These are phyloP conservation scores for Petrea volubilis DNA, from an alignment of 257 asterid species.

Conservation along the genomic window DNA sequence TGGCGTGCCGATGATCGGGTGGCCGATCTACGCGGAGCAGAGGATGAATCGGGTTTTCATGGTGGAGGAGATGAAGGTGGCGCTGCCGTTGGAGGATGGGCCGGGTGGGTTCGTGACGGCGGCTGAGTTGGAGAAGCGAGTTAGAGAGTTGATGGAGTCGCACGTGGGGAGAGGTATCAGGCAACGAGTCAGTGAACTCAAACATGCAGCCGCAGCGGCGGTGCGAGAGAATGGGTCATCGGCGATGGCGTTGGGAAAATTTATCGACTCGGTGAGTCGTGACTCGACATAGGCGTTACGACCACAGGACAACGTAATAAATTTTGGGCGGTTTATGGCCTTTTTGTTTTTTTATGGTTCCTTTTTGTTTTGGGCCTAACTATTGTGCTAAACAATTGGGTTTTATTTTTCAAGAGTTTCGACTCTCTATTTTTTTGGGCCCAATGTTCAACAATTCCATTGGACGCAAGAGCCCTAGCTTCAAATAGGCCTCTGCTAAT, in stretches of 20 bases:
- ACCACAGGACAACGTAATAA: too few relatives aligned
- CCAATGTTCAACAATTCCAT: too few relatives aligned
- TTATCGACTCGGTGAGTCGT: conserved; percentile 10
- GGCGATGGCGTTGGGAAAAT: conserved; percentile 24
- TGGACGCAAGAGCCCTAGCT: too few relatives aligned
- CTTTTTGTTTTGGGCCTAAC: too few relatives aligned
- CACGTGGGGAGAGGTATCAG: conserved; percentile 29
- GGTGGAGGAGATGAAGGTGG: conserved; percentile 54
- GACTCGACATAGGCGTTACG: too few relatives aligned
- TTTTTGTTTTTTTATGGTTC: too few relatives aligned
- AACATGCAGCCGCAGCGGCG: conserved; percentile 28
- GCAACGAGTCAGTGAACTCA: conserved; percentile 27
- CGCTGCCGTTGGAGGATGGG: conserved; percentile 32
- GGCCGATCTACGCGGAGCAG: conserved; percentile 77
- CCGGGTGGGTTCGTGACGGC: conserved; percentile 50
- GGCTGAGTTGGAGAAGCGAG: conserved; percentile 48
- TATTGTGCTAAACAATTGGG: too few relatives aligned
- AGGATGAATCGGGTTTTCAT: conserved; percentile 35
- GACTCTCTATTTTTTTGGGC: too few relatives aligned
- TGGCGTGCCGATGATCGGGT: conserved; percentile 61
- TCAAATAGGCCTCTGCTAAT: too few relatives aligned
- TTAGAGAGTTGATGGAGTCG: conserved; percentile 42
- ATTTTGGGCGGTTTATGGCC: too few relatives aligned
- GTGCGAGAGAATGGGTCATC: conserved; percentile 28
- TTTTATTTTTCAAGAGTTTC: too few relatives aligned